These are phyloP conservation scores for Lasiodiplodia hormozganensis DNA, from an alignment of 2,329 filamentous ascomycete genomes.

Conservation along the genomic window DNA sequence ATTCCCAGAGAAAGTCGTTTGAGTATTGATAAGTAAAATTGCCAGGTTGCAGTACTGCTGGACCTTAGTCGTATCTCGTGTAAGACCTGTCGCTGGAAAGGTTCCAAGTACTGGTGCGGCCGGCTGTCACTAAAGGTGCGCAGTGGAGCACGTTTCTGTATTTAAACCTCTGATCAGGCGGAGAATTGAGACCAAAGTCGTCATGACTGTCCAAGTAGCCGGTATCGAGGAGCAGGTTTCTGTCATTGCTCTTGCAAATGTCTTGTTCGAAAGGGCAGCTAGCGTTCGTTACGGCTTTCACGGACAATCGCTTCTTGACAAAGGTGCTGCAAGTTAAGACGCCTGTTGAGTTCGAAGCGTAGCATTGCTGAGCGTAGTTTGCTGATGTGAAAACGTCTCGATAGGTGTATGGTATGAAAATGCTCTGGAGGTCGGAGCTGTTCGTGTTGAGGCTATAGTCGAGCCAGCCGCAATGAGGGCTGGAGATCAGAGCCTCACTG, in stretches of 20 bases:
- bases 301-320: neutral
- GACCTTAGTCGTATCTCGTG: neutral
- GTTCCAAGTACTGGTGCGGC: neutral
- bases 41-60: neutral
- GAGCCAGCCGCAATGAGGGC: constrained; percentile 13
- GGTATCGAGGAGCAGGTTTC: neutral
- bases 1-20: neutral
- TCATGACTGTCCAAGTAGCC: neutral
- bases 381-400: neutral
- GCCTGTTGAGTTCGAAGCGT: neutral
- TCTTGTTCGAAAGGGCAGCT: neutral
- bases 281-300: neutral
- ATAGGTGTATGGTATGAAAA: neutral
- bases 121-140: neutral
- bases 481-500: constrained; percentile 18
- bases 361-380: constrained; percentile 15
- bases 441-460: neutral
- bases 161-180: neutral
- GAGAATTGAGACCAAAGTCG: neutral
- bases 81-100: neutral
- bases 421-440: neutral
- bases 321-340: neutral
- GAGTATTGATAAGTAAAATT: neutral
- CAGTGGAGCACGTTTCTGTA: neutral
- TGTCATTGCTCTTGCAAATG: neutral